Base-by-base conservation (phyloP, 805 yeast genomes). In the Lachancea meyersii region DNA sequence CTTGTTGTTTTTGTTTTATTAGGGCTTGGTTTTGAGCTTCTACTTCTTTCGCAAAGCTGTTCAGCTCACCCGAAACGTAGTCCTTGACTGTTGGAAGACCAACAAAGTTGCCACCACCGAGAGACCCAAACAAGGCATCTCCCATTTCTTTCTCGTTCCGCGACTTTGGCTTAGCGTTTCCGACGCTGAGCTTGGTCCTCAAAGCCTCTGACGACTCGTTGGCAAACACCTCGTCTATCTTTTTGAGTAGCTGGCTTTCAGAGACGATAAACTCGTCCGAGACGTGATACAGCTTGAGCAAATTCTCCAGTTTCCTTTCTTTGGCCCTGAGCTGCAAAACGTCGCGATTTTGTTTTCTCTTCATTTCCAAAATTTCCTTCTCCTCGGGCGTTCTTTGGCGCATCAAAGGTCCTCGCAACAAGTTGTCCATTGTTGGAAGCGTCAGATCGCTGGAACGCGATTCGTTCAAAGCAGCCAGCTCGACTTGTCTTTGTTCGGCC, bases 321-420 rank as follows among this genome's bases (percentile, higher is more conserved):
- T 76, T 71, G 4, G 70, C 71, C 39, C 65, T 67, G 45, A 82
- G 70, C 52, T 79, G 79, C 11, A 64, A 58, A 32, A 72, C 65
- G 48, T 74, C 69, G 60, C 93, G 74, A 64, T 88, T 89, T 52
- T 82, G 75, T 37, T 68, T 63, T 51, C 89, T 73, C 61, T 83
- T 85, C 53, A 77, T 72, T 23, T 63, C 53, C 49, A 86, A 65
- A 22, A 74, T 54, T 41, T 71, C 74, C 39, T 65, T 61, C 64
- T 89, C 95, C 54, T 80, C 93, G 19, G 67, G 70, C 0, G 94
- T 82, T 61, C 95, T 75, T 36, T 67, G 75, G 57, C 83, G 74
- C 71, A 89, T 76, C 47, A 87, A 65, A 13, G 91, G 85, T 2
- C 85, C 86, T 18, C 73, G 61, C 47, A 86, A 63, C 49, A 79